A percentile compares a stretch with the other conserved stretches of the same genome.
Conservation (phyloP, 139 green algal genomes). For the Chloropicon primus region DNA sequence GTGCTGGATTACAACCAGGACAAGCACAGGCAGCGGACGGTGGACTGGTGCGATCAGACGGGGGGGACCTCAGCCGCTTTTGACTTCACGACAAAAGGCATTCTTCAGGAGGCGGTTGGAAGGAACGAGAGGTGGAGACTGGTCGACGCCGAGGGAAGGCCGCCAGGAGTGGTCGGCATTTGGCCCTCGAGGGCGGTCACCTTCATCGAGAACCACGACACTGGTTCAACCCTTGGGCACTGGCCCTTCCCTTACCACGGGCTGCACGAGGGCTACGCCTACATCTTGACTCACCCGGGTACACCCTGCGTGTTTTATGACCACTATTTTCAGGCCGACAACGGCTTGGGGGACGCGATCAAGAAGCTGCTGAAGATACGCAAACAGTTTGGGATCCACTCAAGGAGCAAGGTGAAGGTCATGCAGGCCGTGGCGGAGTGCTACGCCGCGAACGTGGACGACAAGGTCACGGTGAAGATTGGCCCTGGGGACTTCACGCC, state of each 20-base stretch:
- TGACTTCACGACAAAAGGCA: slow-evolving; percentile 94
- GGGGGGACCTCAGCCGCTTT: slow-evolving; percentile 78
- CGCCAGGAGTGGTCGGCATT: slow-evolving; percentile 72
- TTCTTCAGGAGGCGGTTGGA: slow-evolving; percentile 75
- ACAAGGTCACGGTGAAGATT: background rate
- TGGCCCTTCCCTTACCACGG: slow-evolving; percentile 62
- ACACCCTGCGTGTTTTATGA: slow-evolving; percentile 36
- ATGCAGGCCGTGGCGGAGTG: background rate
- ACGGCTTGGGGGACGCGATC: background rate
- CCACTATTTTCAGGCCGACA: slow-evolving; percentile 10
- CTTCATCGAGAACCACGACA: slow-evolving; percentile 97
- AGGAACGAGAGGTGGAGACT: slow-evolving; percentile 90
- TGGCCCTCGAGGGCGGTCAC: slow-evolving; percentile 85
- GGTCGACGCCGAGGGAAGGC: slow-evolving; percentile 57
- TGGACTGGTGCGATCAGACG: slow-evolving; percentile 84
- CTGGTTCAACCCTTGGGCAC: slow-evolving; percentile 68
- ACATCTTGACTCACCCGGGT: slow-evolving; percentile 89
- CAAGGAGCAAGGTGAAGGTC: slow-evolving; percentile 2
- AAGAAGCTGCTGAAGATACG: slow-evolving; percentile 2
- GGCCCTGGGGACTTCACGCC: background rate
- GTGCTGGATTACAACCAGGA: slow-evolving; percentile 97
- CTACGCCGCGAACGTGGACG: background rate
- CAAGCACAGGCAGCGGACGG: slow-evolving; percentile 69
- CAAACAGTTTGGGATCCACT: background rate
- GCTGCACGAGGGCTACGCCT: slow-evolving; percentile 67